Evolutionary conservation across 129 eudicot species (phyloP).

Genomic region (Escallonia rubra): DNA sequence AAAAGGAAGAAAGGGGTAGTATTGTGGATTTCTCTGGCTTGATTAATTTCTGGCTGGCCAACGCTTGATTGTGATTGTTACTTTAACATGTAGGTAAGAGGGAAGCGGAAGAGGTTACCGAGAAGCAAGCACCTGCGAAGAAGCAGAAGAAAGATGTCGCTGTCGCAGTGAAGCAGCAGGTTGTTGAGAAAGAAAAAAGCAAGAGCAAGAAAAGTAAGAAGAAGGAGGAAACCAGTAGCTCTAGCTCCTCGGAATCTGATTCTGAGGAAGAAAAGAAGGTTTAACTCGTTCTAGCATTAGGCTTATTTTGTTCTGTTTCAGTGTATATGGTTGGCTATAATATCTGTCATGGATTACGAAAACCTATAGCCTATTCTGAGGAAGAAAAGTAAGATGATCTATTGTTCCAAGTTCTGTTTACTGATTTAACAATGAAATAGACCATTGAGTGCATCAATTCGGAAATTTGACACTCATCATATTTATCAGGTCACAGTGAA

Average conservation of each 20-base stretch:
- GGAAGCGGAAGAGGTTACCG: conserved; percentile 34
- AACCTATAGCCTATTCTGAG: too few species aligned
- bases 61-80: neutral
- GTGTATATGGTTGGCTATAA: too few species aligned
- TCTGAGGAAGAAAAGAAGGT: conserved; percentile 35
- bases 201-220: conserved; percentile 24
- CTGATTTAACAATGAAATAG: too few species aligned
- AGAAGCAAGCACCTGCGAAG: conserved; percentile 29
- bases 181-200: conserved; percentile 12
- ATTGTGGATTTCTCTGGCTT: too few species aligned
- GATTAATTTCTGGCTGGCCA: too few species aligned
- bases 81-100: conserved; percentile 30
- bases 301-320: too few species aligned
- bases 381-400: too few species aligned
- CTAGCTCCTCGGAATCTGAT: conserved; percentile 29
- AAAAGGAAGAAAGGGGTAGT: too few species aligned
- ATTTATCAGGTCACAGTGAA: conserved; percentile 6
- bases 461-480: too few species aligned
- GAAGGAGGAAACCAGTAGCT: conserved; percentile 20
- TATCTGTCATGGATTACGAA: too few species aligned
- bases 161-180: conserved; percentile 1
- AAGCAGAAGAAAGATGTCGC: conserved; percentile 36
- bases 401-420: too few species aligned
- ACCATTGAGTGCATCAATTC: too few species aligned
- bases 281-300: neutral